Evolutionary conservation across 176 grass and related monocot genomes (phyloP).

Genomic region (Saccharum officinarum): DNA sequence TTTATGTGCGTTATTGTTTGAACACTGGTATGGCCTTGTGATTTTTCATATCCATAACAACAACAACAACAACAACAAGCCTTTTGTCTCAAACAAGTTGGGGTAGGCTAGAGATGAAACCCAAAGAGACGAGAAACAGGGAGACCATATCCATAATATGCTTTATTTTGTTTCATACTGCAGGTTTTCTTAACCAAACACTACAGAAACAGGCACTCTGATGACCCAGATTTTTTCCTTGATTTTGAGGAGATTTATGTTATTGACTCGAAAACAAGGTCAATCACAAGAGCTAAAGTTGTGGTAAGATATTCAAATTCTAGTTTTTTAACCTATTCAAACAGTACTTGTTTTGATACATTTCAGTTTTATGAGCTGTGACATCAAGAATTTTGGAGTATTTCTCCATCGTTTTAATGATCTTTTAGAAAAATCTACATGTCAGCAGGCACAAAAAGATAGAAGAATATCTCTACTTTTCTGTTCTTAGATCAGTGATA

Average conservation of each 20-base stretch:
- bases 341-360: background rate
- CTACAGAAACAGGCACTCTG: slow-evolving; percentile 73
- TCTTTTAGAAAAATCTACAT: background rate
- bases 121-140: no score
- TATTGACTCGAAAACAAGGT: slow-evolving; percentile 92
- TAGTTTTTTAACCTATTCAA: background rate
- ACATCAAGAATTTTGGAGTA: background rate
- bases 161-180: slow-evolving; percentile 18
- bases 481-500: slow-evolving; percentile 6
- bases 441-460: background rate
- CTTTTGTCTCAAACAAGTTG: no score
- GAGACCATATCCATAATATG: no score
- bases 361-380: background rate
- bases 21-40: background rate
- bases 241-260: slow-evolving; percentile 99
- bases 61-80: no score
- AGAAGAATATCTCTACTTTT: background rate
- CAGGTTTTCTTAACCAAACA: slow-evolving; percentile 97
- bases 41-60: slow-evolving; percentile 7
- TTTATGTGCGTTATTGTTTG: background rate
- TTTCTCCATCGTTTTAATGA: background rate
- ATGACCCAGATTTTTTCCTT: slow-evolving; percentile 78
- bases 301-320: slow-evolving; percentile 53
- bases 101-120: no score
- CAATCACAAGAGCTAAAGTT: slow-evolving; percentile 86